These are phyloP conservation scores for Hemisphaericaspora lyxosophila DNA, from an alignment of 1,139 yeast genomes.

Conservation along the genomic window DNA sequence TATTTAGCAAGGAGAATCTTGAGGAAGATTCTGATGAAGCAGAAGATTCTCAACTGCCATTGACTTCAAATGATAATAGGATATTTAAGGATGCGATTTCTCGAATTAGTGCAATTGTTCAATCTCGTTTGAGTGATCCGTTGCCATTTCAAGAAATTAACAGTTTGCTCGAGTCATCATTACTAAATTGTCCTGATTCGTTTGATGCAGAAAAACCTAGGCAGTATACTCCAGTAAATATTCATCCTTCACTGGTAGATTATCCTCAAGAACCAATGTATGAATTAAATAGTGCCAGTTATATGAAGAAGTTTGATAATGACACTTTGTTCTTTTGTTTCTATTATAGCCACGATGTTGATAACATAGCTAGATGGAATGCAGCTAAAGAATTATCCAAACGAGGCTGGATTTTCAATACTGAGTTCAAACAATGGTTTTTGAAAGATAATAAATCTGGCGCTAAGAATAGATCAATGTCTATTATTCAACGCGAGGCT, in stretches of 20 bases:
- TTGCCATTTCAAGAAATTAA: conserved; percentile 58
- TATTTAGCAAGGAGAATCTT: conserved; percentile 11
- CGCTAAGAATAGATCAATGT: conserved; percentile 42
- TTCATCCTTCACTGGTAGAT: conserved; percentile 87
- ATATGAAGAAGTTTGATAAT: conserved; percentile 73
- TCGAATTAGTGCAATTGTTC: conserved; percentile 31
- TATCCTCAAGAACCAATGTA: conserved; percentile 89
- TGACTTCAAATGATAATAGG: conserved; percentile 16
- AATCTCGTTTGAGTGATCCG: conserved; percentile 44
- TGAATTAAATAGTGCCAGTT: conserved; percentile 49
- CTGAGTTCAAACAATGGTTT: conserved; percentile 80
- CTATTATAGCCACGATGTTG: conserved; percentile 61
- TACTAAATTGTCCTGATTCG: conserved; percentile 90
- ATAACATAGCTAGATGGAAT: conserved; percentile 56
- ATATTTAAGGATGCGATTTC: conserved; percentile 34
- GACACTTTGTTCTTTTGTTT: conserved; percentile 92
- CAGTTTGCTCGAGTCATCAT: conserved; percentile 67
- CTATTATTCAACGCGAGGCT: conserved; percentile 36
- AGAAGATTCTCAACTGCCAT: conserved; percentile 19
- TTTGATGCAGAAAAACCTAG: conserved; percentile 86
- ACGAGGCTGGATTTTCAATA: conserved; percentile 89
- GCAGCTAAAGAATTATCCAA: conserved; percentile 81
- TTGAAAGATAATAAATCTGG: conserved; percentile 47
- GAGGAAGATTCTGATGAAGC: conserved; percentile 7
- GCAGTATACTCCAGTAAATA: conserved; percentile 74